Evolutionary conservation across 164 flowering plant genomes (phyloP).

Genomic region (Macadamia tetraphylla): DNA sequence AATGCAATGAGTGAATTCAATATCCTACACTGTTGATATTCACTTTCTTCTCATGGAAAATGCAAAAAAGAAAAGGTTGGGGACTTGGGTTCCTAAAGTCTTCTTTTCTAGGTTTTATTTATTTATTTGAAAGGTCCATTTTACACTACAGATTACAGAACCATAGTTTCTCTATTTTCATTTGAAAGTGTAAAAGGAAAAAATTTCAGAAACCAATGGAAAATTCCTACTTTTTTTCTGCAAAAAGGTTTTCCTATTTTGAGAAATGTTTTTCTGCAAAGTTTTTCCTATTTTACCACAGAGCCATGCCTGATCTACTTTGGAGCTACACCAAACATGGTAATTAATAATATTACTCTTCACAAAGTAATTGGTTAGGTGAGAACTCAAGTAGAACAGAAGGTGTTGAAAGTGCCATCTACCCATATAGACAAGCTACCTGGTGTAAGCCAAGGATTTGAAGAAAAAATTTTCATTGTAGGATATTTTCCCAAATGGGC

Average conservation of each 20-base stretch:
- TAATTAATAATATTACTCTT: too few species aligned
- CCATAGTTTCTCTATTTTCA: background rate
- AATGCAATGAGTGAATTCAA: background rate
- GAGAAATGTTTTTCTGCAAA: too few species aligned
- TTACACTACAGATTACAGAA: background rate
- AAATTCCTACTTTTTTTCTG: too few species aligned
- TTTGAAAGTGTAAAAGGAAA: background rate
- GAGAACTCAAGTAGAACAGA: too few species aligned
- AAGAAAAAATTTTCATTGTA: background rate
- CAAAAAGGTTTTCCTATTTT: too few species aligned
- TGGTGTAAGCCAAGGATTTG: background rate
- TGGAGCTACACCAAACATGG: too few species aligned
- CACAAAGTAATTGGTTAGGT: too few species aligned
- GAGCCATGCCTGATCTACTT: too few species aligned
- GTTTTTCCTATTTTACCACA: too few species aligned
- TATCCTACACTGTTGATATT: background rate
- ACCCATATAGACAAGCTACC: background rate
- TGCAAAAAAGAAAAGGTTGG: background rate
- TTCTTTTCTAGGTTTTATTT: background rate
- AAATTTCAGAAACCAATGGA: too few species aligned
- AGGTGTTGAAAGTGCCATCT: too few species aligned
- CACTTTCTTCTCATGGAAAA: background rate
- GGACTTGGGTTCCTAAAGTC: background rate
- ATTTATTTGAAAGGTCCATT: too few species aligned
- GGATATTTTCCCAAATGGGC: background rate